Base-by-base conservation (phyloP, 495 filamentous ascomycete species). In the Thozetella sp. region DNA sequence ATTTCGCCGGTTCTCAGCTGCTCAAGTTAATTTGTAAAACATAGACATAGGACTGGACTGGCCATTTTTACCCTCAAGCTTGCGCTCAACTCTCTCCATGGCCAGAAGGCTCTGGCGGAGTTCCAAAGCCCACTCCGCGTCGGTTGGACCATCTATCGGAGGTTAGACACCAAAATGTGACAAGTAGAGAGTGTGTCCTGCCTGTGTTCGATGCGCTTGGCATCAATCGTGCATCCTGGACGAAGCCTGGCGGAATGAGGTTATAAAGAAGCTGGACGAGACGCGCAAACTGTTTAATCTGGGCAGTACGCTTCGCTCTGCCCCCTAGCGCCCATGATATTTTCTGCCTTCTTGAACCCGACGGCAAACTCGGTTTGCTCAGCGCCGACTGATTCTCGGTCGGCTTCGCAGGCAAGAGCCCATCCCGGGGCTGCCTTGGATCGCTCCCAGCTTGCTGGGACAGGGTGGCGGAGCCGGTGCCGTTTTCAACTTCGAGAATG, bases 271-370 rank as follows among this genome's bases (percentile, higher is more conserved):
- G 48, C 25, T 55, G 58, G 24, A 64, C 37, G 37, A 64, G 45
- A 11, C 22, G 23, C 19, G 51, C 57, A 46, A 64, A 61, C 34
- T 50, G 52, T 26, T 64, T 25, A 4, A 64, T 34, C 43, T 61
- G 62, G 22, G 2, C 37, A 23, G 30, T 52, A 2, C 58, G 48
- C 52, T 57, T 57, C 4, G 13, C 53, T 26, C 61, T 64, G 57
- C 53, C 51, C 27, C 51, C 52, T 9, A 64, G 43, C 3, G 58
- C 53, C 62, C 62, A 64, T 37, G n/a, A 22, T 12, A 64, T 48
- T 53, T 52, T 61, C 13, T 22, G 22, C 37, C 45, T 56, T 24
- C 55, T 56, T 20, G 62, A 57, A 6, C 26, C 6, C 25, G n/a
- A n/a, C n/a, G n/a, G n/a, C n/a, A n/a, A n/a, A n/a, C n/a, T n/a